Conservation (phyloP, 2,329 filamentous ascomycete genomes). For the Emergomyces orientalis region DNA sequence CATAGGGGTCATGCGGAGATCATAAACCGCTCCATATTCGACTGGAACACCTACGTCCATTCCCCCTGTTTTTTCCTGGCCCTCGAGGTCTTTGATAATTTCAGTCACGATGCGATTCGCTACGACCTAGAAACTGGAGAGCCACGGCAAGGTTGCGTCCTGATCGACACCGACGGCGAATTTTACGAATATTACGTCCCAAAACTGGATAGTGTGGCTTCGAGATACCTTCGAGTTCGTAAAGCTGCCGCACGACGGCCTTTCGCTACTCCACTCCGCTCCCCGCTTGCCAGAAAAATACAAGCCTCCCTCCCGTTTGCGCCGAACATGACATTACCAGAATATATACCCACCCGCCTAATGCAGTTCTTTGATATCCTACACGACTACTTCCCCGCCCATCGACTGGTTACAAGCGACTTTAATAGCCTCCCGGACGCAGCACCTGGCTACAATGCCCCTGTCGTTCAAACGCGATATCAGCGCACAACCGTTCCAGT, state of each 20-base stretch:
- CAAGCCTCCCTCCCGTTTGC: slow-evolving; percentile 58
- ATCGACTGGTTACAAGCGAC: slow-evolving; percentile 80
- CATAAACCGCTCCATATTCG: slow-evolving; percentile 88
- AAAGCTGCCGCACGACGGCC: slow-evolving; percentile 54
- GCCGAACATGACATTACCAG: slow-evolving; percentile 67
- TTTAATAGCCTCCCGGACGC: slow-evolving; percentile 81
- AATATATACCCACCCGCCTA: slow-evolving; percentile 88
- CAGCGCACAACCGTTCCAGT: slow-evolving; percentile 81
- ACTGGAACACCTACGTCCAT: slow-evolving; percentile 81
- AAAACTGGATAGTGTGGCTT: slow-evolving; percentile 69
- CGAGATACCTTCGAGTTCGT: slow-evolving; percentile 74
- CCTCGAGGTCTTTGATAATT: slow-evolving; percentile 98
- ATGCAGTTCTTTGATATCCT: slow-evolving; percentile 97
- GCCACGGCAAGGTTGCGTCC: slow-evolving; percentile 77
- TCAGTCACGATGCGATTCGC: slow-evolving; percentile 86
- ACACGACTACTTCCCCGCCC: slow-evolving; percentile 76
- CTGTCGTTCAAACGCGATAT: slow-evolving; percentile 93
- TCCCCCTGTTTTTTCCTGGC: slow-evolving; percentile 95
- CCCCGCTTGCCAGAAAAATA: slow-evolving; percentile 51
- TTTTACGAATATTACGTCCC: slow-evolving; percentile 90
- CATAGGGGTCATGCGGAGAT: slow-evolving; percentile 85
- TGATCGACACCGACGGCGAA: slow-evolving; percentile 76
- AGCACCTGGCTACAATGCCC: slow-evolving; percentile 75
- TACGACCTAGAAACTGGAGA: slow-evolving; percentile 75
- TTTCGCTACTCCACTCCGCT: slow-evolving; percentile 36